phyloP scores from a whole-genome alignment of 345 rosid genomes.

The Sisymbrium irio region DNA sequence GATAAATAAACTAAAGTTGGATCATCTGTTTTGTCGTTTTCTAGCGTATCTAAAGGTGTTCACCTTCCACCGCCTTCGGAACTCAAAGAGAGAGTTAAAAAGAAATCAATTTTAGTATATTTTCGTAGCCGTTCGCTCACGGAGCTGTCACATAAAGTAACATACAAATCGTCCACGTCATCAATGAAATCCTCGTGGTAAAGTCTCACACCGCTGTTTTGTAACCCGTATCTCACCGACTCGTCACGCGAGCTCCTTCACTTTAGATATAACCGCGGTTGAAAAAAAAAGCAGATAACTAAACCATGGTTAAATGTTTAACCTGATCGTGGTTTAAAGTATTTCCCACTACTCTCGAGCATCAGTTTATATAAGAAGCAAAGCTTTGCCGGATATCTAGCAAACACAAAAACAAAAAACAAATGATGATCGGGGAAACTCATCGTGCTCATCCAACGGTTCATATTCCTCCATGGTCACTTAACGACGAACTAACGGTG shows the following conservation, averaged over 20 bases:
- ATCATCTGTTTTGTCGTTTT: conserved; percentile 25
- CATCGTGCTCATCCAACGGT: conserved; percentile 52
- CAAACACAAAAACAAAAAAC: conserved; percentile 13
- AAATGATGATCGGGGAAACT: conserved; percentile 76
- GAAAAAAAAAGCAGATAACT: conserved; percentile 14
- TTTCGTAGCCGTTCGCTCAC: conserved; percentile 14
- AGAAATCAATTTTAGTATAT: background rate
- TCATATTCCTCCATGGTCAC: conserved; percentile 59
- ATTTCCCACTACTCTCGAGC: conserved; percentile 11
- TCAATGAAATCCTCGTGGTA: background rate
- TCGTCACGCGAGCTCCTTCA: background rate
- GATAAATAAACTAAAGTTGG: background rate
- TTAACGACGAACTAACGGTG: conserved; percentile 42
- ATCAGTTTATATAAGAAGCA: conserved; percentile 48
- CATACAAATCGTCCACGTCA: background rate
- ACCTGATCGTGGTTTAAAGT: conserved; percentile 34
- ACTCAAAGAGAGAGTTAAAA: conserved; percentile 13
- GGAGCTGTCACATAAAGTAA: conserved; percentile 7
- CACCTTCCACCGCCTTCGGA: conserved; percentile 37
- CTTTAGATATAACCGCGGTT: conserved; percentile 16
- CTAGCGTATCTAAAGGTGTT: conserved; percentile 19
- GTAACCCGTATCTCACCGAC: background rate
- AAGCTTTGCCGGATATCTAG: conserved; percentile 34
- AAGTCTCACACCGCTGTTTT: background rate
- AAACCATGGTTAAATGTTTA: conserved; percentile 34